phyloP scores from a whole-genome alignment of 2,329 filamentous ascomycete genomes.

The Sclerotinia subarctica region DNA sequence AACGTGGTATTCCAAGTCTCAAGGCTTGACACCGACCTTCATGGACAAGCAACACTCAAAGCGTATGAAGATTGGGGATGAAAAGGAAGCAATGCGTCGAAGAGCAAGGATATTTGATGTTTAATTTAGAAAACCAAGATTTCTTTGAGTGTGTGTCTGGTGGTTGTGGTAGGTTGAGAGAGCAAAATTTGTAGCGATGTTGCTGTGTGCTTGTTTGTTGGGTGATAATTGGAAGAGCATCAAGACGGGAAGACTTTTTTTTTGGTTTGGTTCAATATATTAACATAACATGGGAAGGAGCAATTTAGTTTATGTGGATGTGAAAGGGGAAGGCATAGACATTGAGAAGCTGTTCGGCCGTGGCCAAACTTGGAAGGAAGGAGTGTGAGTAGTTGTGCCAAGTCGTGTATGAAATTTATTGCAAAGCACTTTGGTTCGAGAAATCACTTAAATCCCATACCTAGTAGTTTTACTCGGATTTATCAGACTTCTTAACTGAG shows the following conservation, averaged over 20 bases:
- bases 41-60: not conserved
- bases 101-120: conserved; percentile 1
- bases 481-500: too few species aligned
- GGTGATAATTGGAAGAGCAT: conserved; percentile 2
- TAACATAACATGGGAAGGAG: not conserved
- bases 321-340: not conserved
- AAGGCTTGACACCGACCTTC: conserved; percentile 5
- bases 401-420: too few species aligned
- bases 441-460: too few species aligned
- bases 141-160: not conserved
- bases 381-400: too few species aligned
- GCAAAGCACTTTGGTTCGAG: too few species aligned
- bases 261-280: not conserved
- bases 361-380: not conserved
- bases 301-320: not conserved
- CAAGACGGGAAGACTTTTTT: not conserved
- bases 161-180: conserved; percentile 14
- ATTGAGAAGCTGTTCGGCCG: not conserved
- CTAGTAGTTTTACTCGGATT: too few species aligned
- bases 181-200: conserved; percentile 22
- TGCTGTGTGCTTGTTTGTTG: conserved; percentile 19
- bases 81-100: not conserved
- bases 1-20: conserved; percentile 4
- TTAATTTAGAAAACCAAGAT: conserved; percentile 14
- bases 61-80: not conserved